Percentiles rank a stretch among this genome's conserved stretches.
Conservation (phyloP, 2,329 filamentous ascomycete species). For the Geosmithia flava region DNA sequence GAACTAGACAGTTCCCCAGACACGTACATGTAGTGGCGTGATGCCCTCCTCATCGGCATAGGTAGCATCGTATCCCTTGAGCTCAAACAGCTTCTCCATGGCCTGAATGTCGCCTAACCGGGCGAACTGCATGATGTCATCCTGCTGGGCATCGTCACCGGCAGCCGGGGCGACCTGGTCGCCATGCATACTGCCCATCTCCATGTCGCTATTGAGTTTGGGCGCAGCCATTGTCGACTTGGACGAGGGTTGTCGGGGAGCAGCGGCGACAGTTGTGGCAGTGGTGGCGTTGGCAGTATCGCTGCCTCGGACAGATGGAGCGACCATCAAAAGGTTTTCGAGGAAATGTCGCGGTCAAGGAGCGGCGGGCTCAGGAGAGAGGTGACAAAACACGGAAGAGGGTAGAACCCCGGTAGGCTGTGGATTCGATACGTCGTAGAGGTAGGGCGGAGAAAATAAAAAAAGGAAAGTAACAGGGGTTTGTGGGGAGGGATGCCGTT, state of each 20-base stretch:
- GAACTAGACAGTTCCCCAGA: neutral
- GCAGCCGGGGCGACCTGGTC: constrained; percentile 14
- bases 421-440: neutral
- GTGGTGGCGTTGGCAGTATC: neutral
- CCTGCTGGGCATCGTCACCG: constrained; percentile 20
- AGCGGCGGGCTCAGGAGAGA: neutral
- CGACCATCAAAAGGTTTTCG: constrained; percentile 2
- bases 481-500: neutral
- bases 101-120: constrained; percentile 73
- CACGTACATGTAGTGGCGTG: constrained; percentile 75
- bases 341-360: neutral
- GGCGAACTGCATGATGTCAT: constrained; percentile 93
- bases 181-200: constrained; percentile 36
- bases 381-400: neutral
- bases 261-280: constrained; percentile 14
- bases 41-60: constrained; percentile 88
- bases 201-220: constrained; percentile 44
- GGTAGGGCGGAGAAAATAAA: neutral
- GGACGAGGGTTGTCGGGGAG: constrained; percentile 40
- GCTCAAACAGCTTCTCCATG: constrained; percentile 84
- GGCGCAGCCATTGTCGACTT: constrained; percentile 41
- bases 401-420: neutral
- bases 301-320: constrained; percentile 2
- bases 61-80: constrained; percentile 67
- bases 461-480: neutral